A percentile compares a stretch with the other conserved stretches of the same genome.
Evolutionary conservation across 2,329 filamentous ascomycete genomes (phyloP).

Genomic region (Trichophyton equinum): DNA sequence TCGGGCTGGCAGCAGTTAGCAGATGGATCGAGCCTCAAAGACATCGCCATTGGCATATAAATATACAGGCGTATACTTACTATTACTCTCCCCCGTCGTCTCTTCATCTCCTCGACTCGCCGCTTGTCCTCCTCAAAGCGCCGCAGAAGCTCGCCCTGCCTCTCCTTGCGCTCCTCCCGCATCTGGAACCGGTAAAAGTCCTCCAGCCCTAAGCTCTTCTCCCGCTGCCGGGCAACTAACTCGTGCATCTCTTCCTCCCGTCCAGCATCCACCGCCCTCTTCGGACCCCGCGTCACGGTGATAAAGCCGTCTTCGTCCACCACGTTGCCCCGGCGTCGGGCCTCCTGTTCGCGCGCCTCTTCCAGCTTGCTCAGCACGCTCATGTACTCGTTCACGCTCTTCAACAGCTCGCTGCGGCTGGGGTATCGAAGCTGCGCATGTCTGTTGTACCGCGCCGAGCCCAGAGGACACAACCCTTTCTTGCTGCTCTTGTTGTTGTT

Average conservation of each 20-base stretch:
- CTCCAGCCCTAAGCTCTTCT: constrained; percentile 51
- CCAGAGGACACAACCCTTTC: constrained; percentile 44
- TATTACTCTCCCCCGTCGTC: constrained; percentile 50
- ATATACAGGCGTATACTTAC: constrained; percentile 18
- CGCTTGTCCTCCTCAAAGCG: constrained; percentile 65
- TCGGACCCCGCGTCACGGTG: constrained; percentile 71
- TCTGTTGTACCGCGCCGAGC: constrained; percentile 40
- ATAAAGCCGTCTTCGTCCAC: constrained; percentile 94
- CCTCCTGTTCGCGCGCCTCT: too few species aligned
- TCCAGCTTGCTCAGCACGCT: constrained; percentile 53
- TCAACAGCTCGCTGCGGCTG: constrained; percentile 52
- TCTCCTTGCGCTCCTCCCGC: constrained; percentile 64
- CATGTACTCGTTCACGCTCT: constrained; percentile 75
- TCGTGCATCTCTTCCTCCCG: constrained; percentile 56
- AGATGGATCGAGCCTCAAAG: background rate
- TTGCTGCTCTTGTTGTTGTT: background rate
- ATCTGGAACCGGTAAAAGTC: constrained; percentile 80
- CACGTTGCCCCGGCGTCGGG: constrained; percentile 54
- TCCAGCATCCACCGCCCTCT: constrained; percentile 53
- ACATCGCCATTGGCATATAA: background rate
- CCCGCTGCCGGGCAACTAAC: constrained; percentile 46
- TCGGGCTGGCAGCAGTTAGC: background rate
- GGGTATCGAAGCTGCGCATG: constrained; percentile 60
- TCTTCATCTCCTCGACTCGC: constrained; percentile 59
- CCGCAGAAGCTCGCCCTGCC: constrained; percentile 55